Conservation (phyloP, 495 filamentous ascomycete species). For the Neurospora discreta region DNA sequence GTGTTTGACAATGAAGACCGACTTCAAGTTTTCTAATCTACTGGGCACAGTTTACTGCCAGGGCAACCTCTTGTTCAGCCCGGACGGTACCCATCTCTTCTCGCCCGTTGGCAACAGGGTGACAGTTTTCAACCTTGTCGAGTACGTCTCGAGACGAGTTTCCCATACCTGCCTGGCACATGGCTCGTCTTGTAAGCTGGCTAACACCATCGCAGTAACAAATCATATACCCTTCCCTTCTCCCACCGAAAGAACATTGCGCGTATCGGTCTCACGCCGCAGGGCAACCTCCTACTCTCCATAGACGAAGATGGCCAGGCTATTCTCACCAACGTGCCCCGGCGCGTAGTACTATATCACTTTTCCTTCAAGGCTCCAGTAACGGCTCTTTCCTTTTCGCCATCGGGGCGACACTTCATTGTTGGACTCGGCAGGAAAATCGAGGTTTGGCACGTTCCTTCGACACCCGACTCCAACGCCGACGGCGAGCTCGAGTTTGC, state of each 20-base stretch:
- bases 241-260: constrained; percentile 88
- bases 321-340: constrained; percentile 79
- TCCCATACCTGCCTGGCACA: background rate
- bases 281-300: constrained; percentile 80
- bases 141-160: constrained; percentile 50
- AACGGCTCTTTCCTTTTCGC: constrained; percentile 81
- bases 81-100: constrained; percentile 87
- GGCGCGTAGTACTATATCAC: constrained; percentile 77
- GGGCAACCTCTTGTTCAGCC: constrained; percentile 93
- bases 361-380: constrained; percentile 84
- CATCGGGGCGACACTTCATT: constrained; percentile 80
- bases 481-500: constrained; percentile 89
- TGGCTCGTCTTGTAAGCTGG: constrained; percentile 11
- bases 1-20: constrained; percentile 72
- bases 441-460: constrained; percentile 93
- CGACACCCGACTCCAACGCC: constrained; percentile 61
- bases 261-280: constrained; percentile 75
- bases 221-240: constrained; percentile 89
- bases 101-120: constrained; percentile 97
- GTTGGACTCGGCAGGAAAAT: constrained; percentile 74
- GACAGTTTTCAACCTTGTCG: constrained; percentile 88
- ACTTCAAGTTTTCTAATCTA: constrained; percentile 94
- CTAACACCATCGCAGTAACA: constrained; percentile 54
- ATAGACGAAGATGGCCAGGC: constrained; percentile 91
- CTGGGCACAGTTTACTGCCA: constrained; percentile 95